Base-by-base conservation (phyloP, 2,329 filamentous ascomycete species). In the Colletotrichum filicis region DNA sequence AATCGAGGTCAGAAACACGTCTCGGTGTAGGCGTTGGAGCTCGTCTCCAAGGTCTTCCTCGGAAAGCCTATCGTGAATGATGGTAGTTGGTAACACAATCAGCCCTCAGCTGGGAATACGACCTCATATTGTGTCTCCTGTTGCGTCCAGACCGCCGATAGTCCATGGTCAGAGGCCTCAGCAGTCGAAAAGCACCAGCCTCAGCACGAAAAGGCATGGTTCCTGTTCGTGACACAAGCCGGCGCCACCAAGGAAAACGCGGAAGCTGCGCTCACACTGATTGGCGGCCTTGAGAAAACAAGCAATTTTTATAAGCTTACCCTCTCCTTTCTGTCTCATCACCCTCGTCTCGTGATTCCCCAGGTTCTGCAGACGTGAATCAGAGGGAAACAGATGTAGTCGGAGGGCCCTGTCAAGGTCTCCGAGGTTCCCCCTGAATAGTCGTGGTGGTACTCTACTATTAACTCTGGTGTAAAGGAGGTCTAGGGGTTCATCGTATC, bases 161-260 rank as follows among this genome's bases (percentile, higher is more conserved):
- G 19, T 26, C 9, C 16, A 46, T 14, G 12, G 7, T 1, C 22
- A 24, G 11, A 11, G 37, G 26, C 37, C 46, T 62, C 19, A 19
- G 26, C 26, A 9, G 26, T n/a, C 12, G 70, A 70, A 66, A 37
- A 57, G 66, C 32, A 42, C 55, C 35, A 32, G 30, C 35, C 49
- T 26, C 42, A 64, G 55, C 59, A 49, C 4, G 32, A 65, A 69
- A 69, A 60, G 61, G 60, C 70, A 60, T 73, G 55, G 69, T 65
- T 59, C 22, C 46, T 60, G 58, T 35, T 42, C 22, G 66, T 61
- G 49, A 32, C 70, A 65, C 70, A 30, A 56, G 60, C 66, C 42
- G 30, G 60, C 53, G 46, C 26, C 32, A 26, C 26, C 26, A 22
- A 30, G 6, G 46, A 49, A 24, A 61, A 56, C 55, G 53, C 60